Evolutionary conservation across 768 basidiomycete species (phyloP).

Genomic region (Tricholoma hemisulphureum): DNA sequence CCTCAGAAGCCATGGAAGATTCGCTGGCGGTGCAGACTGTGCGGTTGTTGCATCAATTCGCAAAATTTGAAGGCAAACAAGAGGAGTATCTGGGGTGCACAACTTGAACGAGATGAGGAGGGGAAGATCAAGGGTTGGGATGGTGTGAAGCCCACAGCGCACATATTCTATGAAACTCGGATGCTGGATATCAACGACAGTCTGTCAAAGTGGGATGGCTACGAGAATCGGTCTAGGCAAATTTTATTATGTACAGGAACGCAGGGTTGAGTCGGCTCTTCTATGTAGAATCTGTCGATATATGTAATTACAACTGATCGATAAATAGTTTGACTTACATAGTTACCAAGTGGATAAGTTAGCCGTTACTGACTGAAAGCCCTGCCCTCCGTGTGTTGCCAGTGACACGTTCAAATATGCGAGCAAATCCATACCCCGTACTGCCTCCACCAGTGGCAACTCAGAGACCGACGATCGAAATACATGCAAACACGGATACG

Average conservation of each 20-base stretch:
- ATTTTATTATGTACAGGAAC: slow-evolving; percentile 22
- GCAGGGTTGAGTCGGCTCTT: background rate
- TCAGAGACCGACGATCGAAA: slow-evolving; percentile 27
- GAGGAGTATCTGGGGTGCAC: slow-evolving; percentile 59
- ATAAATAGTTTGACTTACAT: too few relatives aligned
- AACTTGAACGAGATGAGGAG: slow-evolving; percentile 51
- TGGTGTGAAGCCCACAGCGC: slow-evolving; percentile 55
- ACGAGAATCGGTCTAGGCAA: slow-evolving; percentile 46
- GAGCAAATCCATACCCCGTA: slow-evolving; percentile 16
- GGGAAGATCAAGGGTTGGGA: slow-evolving; percentile 55
- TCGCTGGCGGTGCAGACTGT: slow-evolving; percentile 61
- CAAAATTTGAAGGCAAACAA: slow-evolving; percentile 47
- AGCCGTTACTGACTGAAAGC: background rate
- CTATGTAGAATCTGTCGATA: too few relatives aligned
- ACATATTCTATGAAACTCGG: slow-evolving; percentile 66
- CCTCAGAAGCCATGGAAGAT: slow-evolving; percentile 56
- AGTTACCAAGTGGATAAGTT: too few relatives aligned
- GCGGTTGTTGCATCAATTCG: slow-evolving; percentile 54
- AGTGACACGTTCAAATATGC: slow-evolving; percentile 10
- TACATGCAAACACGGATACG: slow-evolving; percentile 36
- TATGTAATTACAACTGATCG: background rate
- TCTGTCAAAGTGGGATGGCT: slow-evolving; percentile 67
- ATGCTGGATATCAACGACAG: slow-evolving; percentile 55
- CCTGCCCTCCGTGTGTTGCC: background rate
- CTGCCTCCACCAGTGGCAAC: slow-evolving; percentile 7